Base-by-base conservation (phyloP, 768 basidiomycete species). In the Boletales sp. region DNA sequence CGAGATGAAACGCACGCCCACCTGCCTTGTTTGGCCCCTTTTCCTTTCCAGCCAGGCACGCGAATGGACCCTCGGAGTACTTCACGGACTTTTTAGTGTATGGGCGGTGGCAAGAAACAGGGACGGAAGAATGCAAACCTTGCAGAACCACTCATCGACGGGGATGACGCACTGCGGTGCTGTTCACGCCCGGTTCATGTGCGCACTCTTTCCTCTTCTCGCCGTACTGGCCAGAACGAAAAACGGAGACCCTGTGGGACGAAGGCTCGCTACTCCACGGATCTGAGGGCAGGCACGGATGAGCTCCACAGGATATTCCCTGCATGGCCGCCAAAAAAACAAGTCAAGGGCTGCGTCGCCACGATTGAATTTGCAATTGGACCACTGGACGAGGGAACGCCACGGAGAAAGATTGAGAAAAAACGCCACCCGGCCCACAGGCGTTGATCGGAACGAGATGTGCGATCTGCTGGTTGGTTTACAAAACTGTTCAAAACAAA, bases 391-490 rank as follows among this genome's bases (percentile, higher is more conserved):
- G 55, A 57, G 53, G 40, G 50, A 60, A 58, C 46, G 44, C 61
- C 63, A 64, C 55, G 62, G 61, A 62, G 62, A 55, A 4, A 21
- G 21, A 4, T 52, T 39, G 40, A 30, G 48, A 32, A 38, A 42
- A 30, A 37, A 43, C 51, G 60, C 57, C 63, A 63, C 50, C 55
- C 56, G 21, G 56, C 38, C 41, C 47, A 57, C 51, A 62, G 45
- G 47, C n/a, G n/a, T 37, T 55, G 61, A 64, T 64, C 53, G 60
- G 58, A 55, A 58, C 45, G n/a, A 60, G 62, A 60, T 46, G 48
- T 58, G 50, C 42, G 55, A 60, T 66, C 48, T 47, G 41, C 44
- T 40, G 47, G 19, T 47, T 40, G 47, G 19, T 42, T 36, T 30
- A 43, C 40, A 40, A 24, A 40, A 9, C 38, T 17, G 46, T 56